phyloP scores from a whole-genome alignment of 1,284 basidiomycete genomes.

The Tylopilus sp. region DNA sequence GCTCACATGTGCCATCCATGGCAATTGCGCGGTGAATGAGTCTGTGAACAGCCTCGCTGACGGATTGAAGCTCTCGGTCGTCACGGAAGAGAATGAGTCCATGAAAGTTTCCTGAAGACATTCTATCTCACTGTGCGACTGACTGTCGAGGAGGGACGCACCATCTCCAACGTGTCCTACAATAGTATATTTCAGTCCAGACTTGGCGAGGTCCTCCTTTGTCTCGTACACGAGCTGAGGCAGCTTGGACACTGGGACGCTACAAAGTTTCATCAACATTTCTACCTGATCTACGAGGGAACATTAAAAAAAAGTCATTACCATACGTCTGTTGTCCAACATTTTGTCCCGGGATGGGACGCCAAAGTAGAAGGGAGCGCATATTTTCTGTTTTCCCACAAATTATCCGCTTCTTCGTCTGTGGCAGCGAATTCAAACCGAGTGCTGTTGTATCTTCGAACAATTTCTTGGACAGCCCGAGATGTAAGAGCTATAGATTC shows the following conservation, averaged over 20 bases:
- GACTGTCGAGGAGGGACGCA: slow-evolving; percentile 46
- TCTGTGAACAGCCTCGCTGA: slow-evolving; percentile 72
- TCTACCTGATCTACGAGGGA: slow-evolving; percentile 26
- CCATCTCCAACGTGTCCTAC: slow-evolving; percentile 92
- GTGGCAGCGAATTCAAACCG: slow-evolving; percentile 83
- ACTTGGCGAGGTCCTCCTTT: slow-evolving; percentile 76
- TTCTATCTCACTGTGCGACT: slow-evolving; percentile 25
- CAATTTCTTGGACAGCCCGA: slow-evolving; percentile 67
- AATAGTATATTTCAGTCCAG: slow-evolving; percentile 76
- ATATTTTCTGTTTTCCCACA: slow-evolving; percentile 93
- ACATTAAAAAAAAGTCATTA: slow-evolving; percentile 37
- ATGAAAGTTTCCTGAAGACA: slow-evolving; percentile 69
- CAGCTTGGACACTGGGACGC: slow-evolving; percentile 83
- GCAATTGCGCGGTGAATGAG: slow-evolving; percentile 74
- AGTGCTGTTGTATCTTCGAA: slow-evolving; percentile 74
- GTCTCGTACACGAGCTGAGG: slow-evolving; percentile 80
- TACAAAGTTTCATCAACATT: slow-evolving; percentile 39
- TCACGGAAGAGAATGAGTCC: slow-evolving; percentile 74
- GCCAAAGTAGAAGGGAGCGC: slow-evolving; percentile 82
- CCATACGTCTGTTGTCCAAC: slow-evolving; percentile 94
- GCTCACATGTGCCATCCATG: slow-evolving; percentile 80
- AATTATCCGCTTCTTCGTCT: slow-evolving; percentile 79
- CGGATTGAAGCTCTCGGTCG: slow-evolving; percentile 67
- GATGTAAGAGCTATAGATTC: slow-evolving; percentile 73
- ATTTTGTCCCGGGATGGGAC: slow-evolving; percentile 70